Conservation (phyloP, 192 early-diverging fungal species). For the Coemansia sp. region DNA sequence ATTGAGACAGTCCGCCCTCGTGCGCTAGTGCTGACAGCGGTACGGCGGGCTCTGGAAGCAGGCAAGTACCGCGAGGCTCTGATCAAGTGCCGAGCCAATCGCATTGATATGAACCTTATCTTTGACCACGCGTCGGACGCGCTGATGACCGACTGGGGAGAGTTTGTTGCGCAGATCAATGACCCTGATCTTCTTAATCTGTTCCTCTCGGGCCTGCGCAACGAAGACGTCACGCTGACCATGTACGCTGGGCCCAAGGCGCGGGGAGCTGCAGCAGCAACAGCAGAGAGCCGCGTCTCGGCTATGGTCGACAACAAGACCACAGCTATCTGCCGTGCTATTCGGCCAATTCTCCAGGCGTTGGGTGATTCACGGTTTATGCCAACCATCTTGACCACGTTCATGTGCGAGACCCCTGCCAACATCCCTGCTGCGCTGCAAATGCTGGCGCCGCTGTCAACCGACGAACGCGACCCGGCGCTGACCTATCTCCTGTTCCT, state of each 20-base stretch:
- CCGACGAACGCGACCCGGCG: conserved; percentile 72
- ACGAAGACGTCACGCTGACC: conserved; percentile 79
- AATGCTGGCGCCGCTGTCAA: conserved; percentile 52
- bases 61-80: conserved; percentile 79
- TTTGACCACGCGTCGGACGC: conserved; percentile 70
- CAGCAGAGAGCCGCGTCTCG: not conserved
- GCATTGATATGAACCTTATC: conserved; percentile 92
- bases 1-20: conserved; percentile 91
- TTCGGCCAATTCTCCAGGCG: conserved; percentile 60
- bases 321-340: conserved; percentile 66
- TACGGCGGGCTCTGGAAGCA: conserved; percentile 60
- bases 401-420: conserved; percentile 76
- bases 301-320: conserved; percentile 55
- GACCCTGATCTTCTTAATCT: conserved; percentile 88
- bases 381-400: conserved; percentile 79
- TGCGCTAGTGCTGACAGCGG: conserved; percentile 75
- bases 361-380: conserved; percentile 59
- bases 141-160: conserved; percentile 65
- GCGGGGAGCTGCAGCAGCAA: not conserved
- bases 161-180: conserved; percentile 74
- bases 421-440: conserved; percentile 77
- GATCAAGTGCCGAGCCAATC: conserved; percentile 76
- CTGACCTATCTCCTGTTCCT: conserved; percentile 91
- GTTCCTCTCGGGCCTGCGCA: conserved; percentile 77
- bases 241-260: conserved; percentile 64